These are phyloP conservation scores for Dendrobium nobile DNA, from an alignment of 106 monocot species.

Conservation along the genomic window DNA sequence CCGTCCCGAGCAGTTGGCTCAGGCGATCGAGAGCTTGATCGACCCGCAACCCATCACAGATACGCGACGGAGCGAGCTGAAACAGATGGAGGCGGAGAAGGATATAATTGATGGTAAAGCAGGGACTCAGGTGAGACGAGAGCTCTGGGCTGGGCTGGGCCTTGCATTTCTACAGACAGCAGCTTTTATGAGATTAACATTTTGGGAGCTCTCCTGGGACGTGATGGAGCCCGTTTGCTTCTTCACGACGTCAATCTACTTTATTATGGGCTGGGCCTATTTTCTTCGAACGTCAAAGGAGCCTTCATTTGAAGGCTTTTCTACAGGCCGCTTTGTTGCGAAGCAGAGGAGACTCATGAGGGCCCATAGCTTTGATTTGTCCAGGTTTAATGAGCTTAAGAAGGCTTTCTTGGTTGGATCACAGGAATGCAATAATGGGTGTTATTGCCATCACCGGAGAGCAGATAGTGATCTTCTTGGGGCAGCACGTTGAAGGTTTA, in stretches of 20 bases:
- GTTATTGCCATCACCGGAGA: background rate
- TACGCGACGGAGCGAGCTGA: slow-evolving; percentile 6
- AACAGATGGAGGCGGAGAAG: slow-evolving; percentile 25
- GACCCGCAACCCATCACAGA: background rate
- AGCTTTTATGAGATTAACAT: slow-evolving; percentile 24
- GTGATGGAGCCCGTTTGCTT: slow-evolving; percentile 28
- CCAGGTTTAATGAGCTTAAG: slow-evolving; percentile 10
- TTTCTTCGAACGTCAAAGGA: slow-evolving; percentile 7
- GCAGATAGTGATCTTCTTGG: background rate
- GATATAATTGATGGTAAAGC: slow-evolving; percentile 20
- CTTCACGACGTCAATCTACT: slow-evolving; percentile 13
- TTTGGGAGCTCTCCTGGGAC: slow-evolving; percentile 37
- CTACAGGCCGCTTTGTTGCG: background rate
- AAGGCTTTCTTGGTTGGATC: background rate
- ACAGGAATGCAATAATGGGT: background rate
- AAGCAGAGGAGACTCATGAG: slow-evolving; percentile 11
- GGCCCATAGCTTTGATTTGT: background rate
- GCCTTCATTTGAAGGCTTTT: slow-evolving; percentile 12
- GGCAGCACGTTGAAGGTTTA: no score
- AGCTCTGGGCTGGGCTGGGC: slow-evolving; percentile 23
- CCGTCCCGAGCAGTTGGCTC: slow-evolving; percentile 27
- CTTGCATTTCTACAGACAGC: slow-evolving; percentile 4
- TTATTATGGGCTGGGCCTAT: slow-evolving; percentile 18
- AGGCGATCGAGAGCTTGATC: slow-evolving; percentile 16
- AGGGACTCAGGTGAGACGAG: slow-evolving; percentile 12